These are phyloP conservation scores for Cucumis melo DNA, from an alignment of 306 rosid genomes.

Conservation along the genomic window DNA sequence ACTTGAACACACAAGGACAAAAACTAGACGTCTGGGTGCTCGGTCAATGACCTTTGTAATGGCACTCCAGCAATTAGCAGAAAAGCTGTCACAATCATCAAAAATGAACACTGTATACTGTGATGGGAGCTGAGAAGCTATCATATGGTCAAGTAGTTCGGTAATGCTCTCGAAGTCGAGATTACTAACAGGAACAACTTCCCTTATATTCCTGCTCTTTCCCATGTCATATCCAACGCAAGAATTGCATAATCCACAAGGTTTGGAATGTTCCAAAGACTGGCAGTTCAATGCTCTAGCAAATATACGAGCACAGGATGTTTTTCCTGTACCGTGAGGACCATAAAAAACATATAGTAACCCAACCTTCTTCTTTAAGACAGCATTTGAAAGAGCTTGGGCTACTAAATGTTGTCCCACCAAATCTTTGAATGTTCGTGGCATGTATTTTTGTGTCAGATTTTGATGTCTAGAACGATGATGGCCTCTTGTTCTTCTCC, in stretches of 20 bases:
- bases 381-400: slow-evolving; percentile 97
- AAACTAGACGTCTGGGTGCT: slow-evolving; percentile 93
- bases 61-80: slow-evolving; percentile 85
- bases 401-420: slow-evolving; percentile 91
- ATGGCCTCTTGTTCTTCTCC: slow-evolving; percentile 45
- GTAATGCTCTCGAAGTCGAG: slow-evolving; percentile 72
- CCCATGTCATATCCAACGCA: slow-evolving; percentile 72
- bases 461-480: slow-evolving; percentile 52
- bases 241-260: slow-evolving; percentile 91
- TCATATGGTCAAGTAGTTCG: slow-evolving; percentile 72
- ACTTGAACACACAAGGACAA: slow-evolving; percentile 89
- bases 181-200: slow-evolving; percentile 87
- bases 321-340: slow-evolving; percentile 96
- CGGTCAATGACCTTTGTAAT: slow-evolving; percentile 93
- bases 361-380: slow-evolving; percentile 58
- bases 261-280: slow-evolving; percentile 64
- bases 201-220: slow-evolving; percentile 65
- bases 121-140: slow-evolving; percentile 59
- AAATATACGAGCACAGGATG: slow-evolving; percentile 84
- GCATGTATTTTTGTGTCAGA: slow-evolving; percentile 79
- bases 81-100: slow-evolving; percentile 79
- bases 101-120: slow-evolving; percentile 78
- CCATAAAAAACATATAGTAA: slow-evolving; percentile 84
- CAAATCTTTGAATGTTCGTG: slow-evolving; percentile 70
- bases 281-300: slow-evolving; percentile 89